Percentiles rank a stretch among this genome's conserved stretches.
These are phyloP conservation scores for Saturnispora gosingensis DNA, from an alignment of 805 yeast genomes.

Conservation along the genomic window DNA sequence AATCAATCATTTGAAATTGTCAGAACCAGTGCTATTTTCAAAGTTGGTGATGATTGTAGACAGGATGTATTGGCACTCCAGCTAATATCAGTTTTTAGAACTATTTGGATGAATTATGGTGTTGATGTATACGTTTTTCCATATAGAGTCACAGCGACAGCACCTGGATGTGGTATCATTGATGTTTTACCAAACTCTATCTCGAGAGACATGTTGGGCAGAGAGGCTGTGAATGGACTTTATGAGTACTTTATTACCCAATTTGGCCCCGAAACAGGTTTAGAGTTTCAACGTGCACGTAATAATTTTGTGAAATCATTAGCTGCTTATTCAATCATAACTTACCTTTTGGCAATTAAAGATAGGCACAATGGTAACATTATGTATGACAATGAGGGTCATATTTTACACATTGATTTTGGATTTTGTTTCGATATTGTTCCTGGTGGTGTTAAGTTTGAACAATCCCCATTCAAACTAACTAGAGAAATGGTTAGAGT, in stretches of 20 bases:
- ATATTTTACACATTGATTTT: slow-evolving; percentile 90
- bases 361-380: slow-evolving; percentile 98
- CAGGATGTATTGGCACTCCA: slow-evolving; percentile 95
- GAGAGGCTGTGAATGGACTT: slow-evolving; percentile 96
- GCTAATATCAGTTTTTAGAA: slow-evolving; percentile 80
- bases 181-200: slow-evolving; percentile 94
- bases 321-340: slow-evolving; percentile 89
- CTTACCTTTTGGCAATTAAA: slow-evolving; percentile 85
- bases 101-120: slow-evolving; percentile 83
- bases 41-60: slow-evolving; percentile 98
- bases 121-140: slow-evolving; percentile 89
- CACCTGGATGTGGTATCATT: slow-evolving; percentile 98
- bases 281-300: slow-evolving; percentile 84
- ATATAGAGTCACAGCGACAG: slow-evolving; percentile 93
- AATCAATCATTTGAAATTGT: slow-evolving; percentile 15
- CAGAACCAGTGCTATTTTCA: slow-evolving; percentile 86
- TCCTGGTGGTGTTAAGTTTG: slow-evolving; percentile 98
- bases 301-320: slow-evolving; percentile 87
- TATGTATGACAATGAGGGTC: slow-evolving; percentile 92
- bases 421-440: slow-evolving; percentile 98
- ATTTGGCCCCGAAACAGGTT: slow-evolving; percentile 89
- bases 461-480: slow-evolving; percentile 94
- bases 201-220: slow-evolving; percentile 95
- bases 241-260: slow-evolving; percentile 87
- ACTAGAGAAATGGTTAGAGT: slow-evolving; percentile 95